Evolutionary conservation across 2,329 filamentous ascomycete genomes (phyloP), one percentile per base, ranked within the genome.

Genomic region (Emericellopsis cladophorae): DNA sequence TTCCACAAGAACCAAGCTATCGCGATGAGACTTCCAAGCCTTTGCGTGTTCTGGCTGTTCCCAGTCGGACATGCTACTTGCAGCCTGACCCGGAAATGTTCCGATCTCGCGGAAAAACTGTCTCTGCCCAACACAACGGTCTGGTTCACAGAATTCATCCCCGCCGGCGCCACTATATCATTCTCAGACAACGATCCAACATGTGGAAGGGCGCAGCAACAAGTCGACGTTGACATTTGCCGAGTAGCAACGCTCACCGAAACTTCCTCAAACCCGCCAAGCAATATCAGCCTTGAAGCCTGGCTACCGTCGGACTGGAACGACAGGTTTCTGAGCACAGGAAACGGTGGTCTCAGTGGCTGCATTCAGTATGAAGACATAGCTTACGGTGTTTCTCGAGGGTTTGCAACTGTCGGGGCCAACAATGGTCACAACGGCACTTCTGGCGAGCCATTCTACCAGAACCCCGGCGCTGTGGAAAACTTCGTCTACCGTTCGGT

Each of bases 381-480:
- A 14, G 64, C 60, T 2, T 72, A 72, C 44, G 58, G 59, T 2
- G 51, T 59, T 7, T 49, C 54, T 3, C 49, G 62, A 11, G 67
- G 66, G 1, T 72, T 72, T 45, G 65, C 67, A 1, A 55, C 62
- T 2, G 60, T 71, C 21, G 67, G 67, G 2, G 64, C 67, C 7
- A 72, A 72, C 48, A 70, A 68, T 26, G 68, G 68, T 21, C 68
- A 72, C 43, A 64, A 70, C 41, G 68, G 68, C 31, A 65, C 63
- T 1, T 47, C 51, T 1, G 59, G 48, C 1, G 32, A 41, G 1
- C 42, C 50, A 1, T 57, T 63, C 37, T 48, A 60, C 14, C 51
- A 62, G 29, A 60, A 62, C 40, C 49, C 57, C 0, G 63, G 62
- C 9, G 51, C 58, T 1, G 35, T 62, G 0, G 48, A 51, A 35